Conservation (phyloP, 2,329 filamentous ascomycete species). For the Ustilaginoidea virens region DNA sequence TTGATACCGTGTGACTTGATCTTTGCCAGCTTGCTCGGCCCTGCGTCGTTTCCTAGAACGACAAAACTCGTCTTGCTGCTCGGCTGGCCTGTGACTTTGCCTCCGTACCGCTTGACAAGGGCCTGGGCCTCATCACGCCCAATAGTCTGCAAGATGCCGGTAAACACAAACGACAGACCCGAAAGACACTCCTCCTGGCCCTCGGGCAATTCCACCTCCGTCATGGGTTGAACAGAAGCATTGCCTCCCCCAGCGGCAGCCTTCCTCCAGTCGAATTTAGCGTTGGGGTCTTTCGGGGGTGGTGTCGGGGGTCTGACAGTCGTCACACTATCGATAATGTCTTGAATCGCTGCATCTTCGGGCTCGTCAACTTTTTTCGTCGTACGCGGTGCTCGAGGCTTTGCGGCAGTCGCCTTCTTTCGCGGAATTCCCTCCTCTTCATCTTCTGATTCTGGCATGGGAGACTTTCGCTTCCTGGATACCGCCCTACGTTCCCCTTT, state of each 20-base stretch:
- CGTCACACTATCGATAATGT: conserved; percentile 78
- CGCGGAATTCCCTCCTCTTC: conserved; percentile 41
- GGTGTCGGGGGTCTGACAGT: conserved; percentile 72
- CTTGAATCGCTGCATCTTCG: conserved; percentile 58
- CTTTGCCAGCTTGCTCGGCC: conserved; percentile 80
- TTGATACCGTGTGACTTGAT: conserved; percentile 69
- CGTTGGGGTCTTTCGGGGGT: conserved; percentile 51
- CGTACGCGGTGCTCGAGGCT: conserved; percentile 38
- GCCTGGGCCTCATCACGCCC: conserved; percentile 72
- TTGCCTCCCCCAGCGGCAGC: conserved; percentile 40
- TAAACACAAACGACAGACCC: conserved; percentile 89
- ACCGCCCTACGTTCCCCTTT: conserved; percentile 16
- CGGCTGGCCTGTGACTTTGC: conserved; percentile 72
- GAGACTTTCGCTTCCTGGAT: conserved; percentile 46
- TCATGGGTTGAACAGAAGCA: conserved; percentile 43
- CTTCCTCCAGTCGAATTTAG: conserved; percentile 71
- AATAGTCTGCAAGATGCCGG: conserved; percentile 67
- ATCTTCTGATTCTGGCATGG: conserved; percentile 35
- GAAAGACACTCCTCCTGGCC: conserved; percentile 82
- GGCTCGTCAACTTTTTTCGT: conserved; percentile 49
- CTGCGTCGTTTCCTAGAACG: conserved; percentile 79
- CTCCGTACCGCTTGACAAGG: conserved; percentile 85
- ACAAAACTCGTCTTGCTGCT: conserved; percentile 92
- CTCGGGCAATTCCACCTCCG: conserved; percentile 56
- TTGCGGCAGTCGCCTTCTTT: conserved; percentile 43